Conservation (phyloP, 805 yeast species). For the Pichia heedii region DNA sequence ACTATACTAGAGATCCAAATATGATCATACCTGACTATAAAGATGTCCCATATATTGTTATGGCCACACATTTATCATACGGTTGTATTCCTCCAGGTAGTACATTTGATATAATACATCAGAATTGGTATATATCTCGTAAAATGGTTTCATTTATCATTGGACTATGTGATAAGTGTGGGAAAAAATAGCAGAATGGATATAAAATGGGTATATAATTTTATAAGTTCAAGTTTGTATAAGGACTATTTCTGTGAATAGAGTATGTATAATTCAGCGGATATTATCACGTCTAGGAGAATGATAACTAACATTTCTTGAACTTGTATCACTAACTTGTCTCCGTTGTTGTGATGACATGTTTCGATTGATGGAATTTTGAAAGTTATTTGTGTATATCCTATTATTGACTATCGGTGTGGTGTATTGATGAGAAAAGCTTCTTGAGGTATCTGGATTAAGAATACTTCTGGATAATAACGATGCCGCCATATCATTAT, state of each 20-base stretch:
- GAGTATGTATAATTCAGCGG: constrained; percentile 1
- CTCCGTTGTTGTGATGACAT: constrained; percentile 4
- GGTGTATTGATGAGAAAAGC: constrained; percentile 6
- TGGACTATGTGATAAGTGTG: constrained; percentile 17
- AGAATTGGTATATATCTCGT: constrained; percentile 25
- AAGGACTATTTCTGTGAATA: no score
- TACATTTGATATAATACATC: constrained; percentile 22
- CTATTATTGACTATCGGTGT: constrained; percentile 11
- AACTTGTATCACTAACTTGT: not conserved
- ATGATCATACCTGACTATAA: constrained; percentile 24
- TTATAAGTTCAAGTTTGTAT: no score
- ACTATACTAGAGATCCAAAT: constrained; percentile 21
- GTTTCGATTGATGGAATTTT: constrained; percentile 2
- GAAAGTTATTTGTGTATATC: constrained; percentile 2
- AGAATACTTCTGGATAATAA: not conserved
- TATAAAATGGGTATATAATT: no score
- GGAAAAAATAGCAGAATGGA: not conserved
- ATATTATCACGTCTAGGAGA: constrained; percentile 9
- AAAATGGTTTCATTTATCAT: constrained; percentile 22
- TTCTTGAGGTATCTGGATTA: constrained; percentile 4
- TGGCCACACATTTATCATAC: constrained; percentile 23
- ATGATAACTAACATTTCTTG: constrained; percentile 3
- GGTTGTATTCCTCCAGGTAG: constrained; percentile 14
- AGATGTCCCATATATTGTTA: constrained; percentile 23
- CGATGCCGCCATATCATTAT: not conserved